Percentiles rank a stretch among this genome's conserved stretches.
Evolutionary conservation across 1,284 basidiomycete genomes (phyloP).

Genomic region (Ceratobasidium theobromae): DNA sequence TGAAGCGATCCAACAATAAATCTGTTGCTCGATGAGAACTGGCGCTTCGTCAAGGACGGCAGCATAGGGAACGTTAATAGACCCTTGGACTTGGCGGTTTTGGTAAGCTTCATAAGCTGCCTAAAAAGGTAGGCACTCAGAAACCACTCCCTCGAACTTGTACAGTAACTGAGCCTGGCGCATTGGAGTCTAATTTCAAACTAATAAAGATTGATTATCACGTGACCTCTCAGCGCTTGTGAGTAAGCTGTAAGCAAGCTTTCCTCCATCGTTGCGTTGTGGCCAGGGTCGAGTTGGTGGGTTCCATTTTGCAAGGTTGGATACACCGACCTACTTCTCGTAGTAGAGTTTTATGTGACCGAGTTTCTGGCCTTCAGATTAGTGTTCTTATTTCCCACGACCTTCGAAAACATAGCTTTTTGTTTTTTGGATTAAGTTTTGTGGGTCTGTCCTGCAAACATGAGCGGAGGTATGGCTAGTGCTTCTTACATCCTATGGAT

Average conservation of each 20-base stretch:
- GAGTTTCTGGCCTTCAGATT: background rate
- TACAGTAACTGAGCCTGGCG: too few relatives aligned
- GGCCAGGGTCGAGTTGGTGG: background rate
- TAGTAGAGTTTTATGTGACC: too few relatives aligned
- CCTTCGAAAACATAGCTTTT: background rate
- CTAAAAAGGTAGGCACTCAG: too few relatives aligned
- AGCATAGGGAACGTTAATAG: too few relatives aligned
- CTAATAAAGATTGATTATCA: too few relatives aligned
- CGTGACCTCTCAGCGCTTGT: background rate
- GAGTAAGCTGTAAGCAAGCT: background rate
- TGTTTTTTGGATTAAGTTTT: background rate
- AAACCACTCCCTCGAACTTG: too few relatives aligned
- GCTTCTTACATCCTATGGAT: background rate
- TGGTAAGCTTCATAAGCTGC: too few relatives aligned
- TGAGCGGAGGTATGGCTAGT: slow-evolving; percentile 22
- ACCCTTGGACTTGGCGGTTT: too few relatives aligned
- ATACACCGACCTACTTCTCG: too few relatives aligned
- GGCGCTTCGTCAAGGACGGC: too few relatives aligned
- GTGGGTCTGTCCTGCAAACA: background rate
- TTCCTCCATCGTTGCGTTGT: background rate
- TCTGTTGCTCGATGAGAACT: background rate
- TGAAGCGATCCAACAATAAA: background rate
- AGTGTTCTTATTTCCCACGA: background rate
- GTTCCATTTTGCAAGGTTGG: background rate
- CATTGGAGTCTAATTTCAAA: too few relatives aligned